phyloP scores from a whole-genome alignment of 2,329 filamentous ascomycete species.

The Orbilia quercus region DNA sequence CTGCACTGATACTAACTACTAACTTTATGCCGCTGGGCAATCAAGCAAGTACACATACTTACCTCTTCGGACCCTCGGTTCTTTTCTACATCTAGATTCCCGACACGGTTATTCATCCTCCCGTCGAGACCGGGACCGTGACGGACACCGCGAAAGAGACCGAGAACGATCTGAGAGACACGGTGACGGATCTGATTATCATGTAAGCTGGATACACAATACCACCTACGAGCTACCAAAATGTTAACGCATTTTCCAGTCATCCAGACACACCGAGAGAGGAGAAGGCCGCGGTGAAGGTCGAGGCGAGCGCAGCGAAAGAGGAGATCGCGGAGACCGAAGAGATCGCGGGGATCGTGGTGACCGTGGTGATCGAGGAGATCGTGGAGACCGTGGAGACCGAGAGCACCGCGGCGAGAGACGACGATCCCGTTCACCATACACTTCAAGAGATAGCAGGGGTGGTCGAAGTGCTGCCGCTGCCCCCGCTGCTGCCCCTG shows the following conservation, averaged over 20 bases:
- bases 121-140: slow-evolving; percentile 54
- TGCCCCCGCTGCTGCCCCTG: slow-evolving; percentile 66
- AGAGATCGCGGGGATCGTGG: slow-evolving; percentile 62
- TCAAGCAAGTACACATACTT: slow-evolving; percentile 56
- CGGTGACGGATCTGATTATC: slow-evolving; percentile 39
- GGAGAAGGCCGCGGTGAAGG: slow-evolving; percentile 64
- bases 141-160: slow-evolving; percentile 55
- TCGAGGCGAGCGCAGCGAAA: slow-evolving; percentile 44
- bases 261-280: slow-evolving; percentile 59
- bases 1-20: slow-evolving; percentile 44
- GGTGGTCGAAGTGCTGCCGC: slow-evolving; percentile 62
- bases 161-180: slow-evolving; percentile 49
- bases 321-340: slow-evolving; percentile 65
- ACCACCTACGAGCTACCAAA: not conserved
- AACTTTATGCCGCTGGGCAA: slow-evolving; percentile 36
- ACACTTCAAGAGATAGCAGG: slow-evolving; percentile 56
- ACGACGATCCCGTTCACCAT: slow-evolving; percentile 63
- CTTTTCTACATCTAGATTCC: slow-evolving; percentile 51
- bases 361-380: slow-evolving; percentile 62
- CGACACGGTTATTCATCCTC: slow-evolving; percentile 55
- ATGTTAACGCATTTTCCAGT: slow-evolving; percentile 51
- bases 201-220: slow-evolving; percentile 19
- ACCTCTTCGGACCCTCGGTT: slow-evolving; percentile 51
- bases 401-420: slow-evolving; percentile 65
- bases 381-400: slow-evolving; percentile 61